These are phyloP conservation scores for Phaeodactylum tricornutum DNA, from an alignment of 108 stramenopile genomes.

Conservation along the genomic window DNA sequence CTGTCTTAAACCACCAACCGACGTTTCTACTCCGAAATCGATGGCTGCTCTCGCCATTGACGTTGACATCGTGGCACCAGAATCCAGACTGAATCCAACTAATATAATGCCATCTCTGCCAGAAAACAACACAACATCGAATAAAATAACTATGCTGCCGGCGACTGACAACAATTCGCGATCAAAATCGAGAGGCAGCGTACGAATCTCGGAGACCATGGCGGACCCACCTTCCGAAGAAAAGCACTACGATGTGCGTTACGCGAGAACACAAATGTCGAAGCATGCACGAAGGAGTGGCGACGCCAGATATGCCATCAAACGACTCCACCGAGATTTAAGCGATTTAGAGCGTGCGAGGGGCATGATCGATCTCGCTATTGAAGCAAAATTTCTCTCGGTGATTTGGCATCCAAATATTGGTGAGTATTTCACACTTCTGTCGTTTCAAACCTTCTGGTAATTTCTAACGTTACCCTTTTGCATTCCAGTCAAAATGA, in stretches of 20 bases:
- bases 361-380: slow-evolving; percentile 42
- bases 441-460: not conserved
- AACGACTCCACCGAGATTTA: slow-evolving; percentile 23
- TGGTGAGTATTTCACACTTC: slow-evolving; percentile 15
- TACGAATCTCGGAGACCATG: not conserved
- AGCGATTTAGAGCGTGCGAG: slow-evolving; percentile 20
- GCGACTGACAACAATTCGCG: not conserved
- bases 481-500: slow-evolving; percentile 27
- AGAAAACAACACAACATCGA: too few species aligned
- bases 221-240: not conserved
- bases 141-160: too few species aligned
- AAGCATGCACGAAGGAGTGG: slow-evolving; percentile 33
- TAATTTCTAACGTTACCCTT: slow-evolving; percentile 1
- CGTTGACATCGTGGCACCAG: too few species aligned
- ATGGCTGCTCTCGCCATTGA: too few species aligned
- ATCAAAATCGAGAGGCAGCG: not conserved
- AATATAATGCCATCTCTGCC: too few species aligned
- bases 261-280: slow-evolving; percentile 18
- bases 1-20: not conserved
- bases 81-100: too few species aligned
- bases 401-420: slow-evolving; percentile 29
- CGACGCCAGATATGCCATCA: slow-evolving; percentile 49
- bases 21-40: too few species aligned
- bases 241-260: slow-evolving; percentile 30
- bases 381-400: slow-evolving; percentile 38